Conservation (phyloP, 2,329 filamentous ascomycete species). For the Fonsecaea erecta region DNA sequence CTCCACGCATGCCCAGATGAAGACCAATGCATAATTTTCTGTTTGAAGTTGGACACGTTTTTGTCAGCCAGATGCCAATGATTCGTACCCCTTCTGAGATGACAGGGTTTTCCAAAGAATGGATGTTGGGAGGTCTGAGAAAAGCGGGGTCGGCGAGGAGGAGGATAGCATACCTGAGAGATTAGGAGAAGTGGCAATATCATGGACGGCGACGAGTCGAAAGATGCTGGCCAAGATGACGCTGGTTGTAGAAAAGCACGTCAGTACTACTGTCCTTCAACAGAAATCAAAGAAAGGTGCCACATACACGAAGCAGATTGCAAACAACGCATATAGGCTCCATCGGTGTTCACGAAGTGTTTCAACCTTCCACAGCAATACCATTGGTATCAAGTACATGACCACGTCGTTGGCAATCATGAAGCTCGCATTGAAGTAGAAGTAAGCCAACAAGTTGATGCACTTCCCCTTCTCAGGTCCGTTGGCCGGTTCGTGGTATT, state of each 20-base stretch:
- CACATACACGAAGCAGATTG: conserved; percentile 28
- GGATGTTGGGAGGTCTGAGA: no score
- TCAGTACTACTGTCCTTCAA: neutral
- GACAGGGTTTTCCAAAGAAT: neutral
- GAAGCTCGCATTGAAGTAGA: conserved; percentile 30
- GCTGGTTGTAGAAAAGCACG: conserved; percentile 4
- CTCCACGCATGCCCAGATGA: conserved; percentile 30
- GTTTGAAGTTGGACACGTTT: neutral
- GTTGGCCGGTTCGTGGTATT: neutral
- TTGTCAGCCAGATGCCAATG: neutral
- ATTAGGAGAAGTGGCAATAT: conserved; percentile 17
- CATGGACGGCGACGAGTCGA: conserved; percentile 28
- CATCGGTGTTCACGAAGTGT: conserved; percentile 28
- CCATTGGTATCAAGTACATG: conserved; percentile 31
- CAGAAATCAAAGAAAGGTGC: no score
- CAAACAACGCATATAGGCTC: conserved; percentile 29
- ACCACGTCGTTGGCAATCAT: conserved; percentile 33
- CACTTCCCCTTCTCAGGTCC: conserved; percentile 14
- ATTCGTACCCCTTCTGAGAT: neutral
- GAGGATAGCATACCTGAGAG: conserved; percentile 22
- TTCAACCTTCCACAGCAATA: conserved; percentile 30
- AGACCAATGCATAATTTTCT: conserved; percentile 33
- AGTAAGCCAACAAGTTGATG: conserved; percentile 29
- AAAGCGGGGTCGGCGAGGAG: no score
- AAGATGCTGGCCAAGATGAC: conserved; percentile 32